A percentile compares a stretch with the other conserved stretches of the same genome.
Evolutionary conservation across 116 monocot genomes (phyloP).

Genomic region (Dioscorea cayenensis): DNA sequence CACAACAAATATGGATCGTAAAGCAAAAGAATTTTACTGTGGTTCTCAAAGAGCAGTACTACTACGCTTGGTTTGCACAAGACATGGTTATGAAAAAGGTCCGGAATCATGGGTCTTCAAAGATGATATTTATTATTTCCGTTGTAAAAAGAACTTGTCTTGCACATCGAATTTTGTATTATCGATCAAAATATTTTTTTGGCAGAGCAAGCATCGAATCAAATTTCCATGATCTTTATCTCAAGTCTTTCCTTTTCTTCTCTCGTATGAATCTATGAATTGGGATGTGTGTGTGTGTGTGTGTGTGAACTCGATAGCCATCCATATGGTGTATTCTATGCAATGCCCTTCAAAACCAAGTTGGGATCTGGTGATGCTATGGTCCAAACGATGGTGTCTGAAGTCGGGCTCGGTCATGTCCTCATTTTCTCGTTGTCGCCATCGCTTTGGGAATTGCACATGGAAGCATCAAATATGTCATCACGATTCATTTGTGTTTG

Average conservation of each 20-base stretch:
- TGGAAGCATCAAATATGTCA: too few relatives aligned
- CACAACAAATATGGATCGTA: constrained; percentile 65
- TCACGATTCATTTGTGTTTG: too few relatives aligned
- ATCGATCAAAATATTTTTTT: constrained; percentile 3
- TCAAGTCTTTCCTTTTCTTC: constrained; percentile 38
- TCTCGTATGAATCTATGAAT: not conserved
- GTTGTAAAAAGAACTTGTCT: not conserved
- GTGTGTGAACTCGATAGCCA: not conserved
- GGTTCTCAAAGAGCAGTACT: constrained; percentile 70
- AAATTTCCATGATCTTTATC: constrained; percentile 92
- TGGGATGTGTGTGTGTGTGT: not conserved
- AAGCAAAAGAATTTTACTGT: constrained; percentile 90
- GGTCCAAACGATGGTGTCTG: constrained; percentile 28
- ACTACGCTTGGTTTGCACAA: constrained; percentile 93
- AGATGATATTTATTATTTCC: not conserved
- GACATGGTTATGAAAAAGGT: constrained; percentile 99
- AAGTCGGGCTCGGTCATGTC: constrained; percentile 25
- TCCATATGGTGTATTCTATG: not conserved
- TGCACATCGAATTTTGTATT: not conserved
- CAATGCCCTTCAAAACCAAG: constrained; percentile 33
- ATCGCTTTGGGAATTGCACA: constrained; percentile 42
- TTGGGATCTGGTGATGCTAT: constrained; percentile 29
- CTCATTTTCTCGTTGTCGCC: constrained; percentile 37
- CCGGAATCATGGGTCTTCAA: not conserved
- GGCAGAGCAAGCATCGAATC: constrained; percentile 96